These are phyloP conservation scores for Groenewaldozyma auringiensis DNA, from an alignment of 1,139 yeast genomes.

Conservation along the genomic window DNA sequence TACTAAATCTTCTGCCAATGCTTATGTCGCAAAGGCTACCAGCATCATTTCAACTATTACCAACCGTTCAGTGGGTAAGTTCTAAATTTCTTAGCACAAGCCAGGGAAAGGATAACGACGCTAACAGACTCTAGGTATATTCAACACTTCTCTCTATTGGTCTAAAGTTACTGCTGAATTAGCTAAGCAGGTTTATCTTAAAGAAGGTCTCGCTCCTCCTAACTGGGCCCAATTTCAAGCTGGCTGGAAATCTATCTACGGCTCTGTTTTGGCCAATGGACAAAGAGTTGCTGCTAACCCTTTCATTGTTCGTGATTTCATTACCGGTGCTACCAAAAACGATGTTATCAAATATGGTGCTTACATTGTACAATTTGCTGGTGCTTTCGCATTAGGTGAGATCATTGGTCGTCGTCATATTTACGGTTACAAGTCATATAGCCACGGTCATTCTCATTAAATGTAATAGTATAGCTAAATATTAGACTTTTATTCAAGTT, in stretches of 20 bases:
- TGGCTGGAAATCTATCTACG: conserved; percentile 54
- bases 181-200: conserved; percentile 80
- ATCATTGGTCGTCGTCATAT: conserved; percentile 90
- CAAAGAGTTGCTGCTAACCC: conserved; percentile 30
- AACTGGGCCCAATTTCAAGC: conserved; percentile 66
- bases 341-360: conserved; percentile 62
- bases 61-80: conserved; percentile 1
- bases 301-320: conserved; percentile 22
- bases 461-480: neutral
- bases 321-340: conserved; percentile 48
- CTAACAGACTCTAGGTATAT: conserved; percentile 27
- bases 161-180: conserved; percentile 82
- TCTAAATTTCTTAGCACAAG: no score
- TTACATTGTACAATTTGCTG: conserved; percentile 75
- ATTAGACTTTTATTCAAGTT: neutral
- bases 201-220: conserved; percentile 94
- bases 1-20: conserved; percentile 1
- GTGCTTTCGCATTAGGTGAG: conserved; percentile 92
- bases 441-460: conserved; percentile 9
- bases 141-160: conserved; percentile 53
- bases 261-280: conserved; percentile 44
- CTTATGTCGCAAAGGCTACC: conserved; percentile 2
- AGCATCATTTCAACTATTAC: neutral
- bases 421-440: conserved; percentile 61
- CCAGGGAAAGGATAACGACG: no score